A percentile compares a stretch with the other conserved stretches of the same genome.
These are phyloP conservation scores for Lathyrus aphaca DNA, from an alignment of 306 rosid species.

Conservation along the genomic window DNA sequence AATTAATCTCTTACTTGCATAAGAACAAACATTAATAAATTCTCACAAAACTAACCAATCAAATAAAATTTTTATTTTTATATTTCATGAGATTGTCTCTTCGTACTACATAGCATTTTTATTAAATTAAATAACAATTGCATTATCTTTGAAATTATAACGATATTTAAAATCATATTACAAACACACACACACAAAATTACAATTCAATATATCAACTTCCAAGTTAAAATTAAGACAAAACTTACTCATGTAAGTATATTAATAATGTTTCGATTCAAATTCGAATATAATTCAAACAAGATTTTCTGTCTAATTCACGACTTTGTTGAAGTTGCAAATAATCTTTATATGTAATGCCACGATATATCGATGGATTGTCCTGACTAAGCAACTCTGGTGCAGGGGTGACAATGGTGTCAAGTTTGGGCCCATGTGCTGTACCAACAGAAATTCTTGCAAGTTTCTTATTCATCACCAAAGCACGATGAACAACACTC, in stretches of 20 bases:
- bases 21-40: no score
- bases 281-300: conserved; percentile 53
- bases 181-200: neutral
- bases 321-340: conserved; percentile 47
- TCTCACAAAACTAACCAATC: no score
- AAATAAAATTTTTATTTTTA: no score
- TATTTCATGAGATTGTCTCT: no score
- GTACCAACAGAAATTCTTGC: conserved; percentile 54
- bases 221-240: neutral
- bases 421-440: conserved; percentile 59
- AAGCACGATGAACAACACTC: conserved; percentile 69
- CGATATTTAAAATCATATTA: neutral
- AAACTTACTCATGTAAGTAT: neutral
- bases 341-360: conserved; percentile 51
- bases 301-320: conserved; percentile 42
- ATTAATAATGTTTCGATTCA: neutral
- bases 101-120: no score
- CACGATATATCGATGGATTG: conserved; percentile 39
- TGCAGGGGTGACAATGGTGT: conserved; percentile 47
- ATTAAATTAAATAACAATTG: no score
- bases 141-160: neutral
- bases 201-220: neutral
- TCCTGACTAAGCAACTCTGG: conserved; percentile 37
- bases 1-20: no score
- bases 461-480: conserved; percentile 49